phyloP scores from a whole-genome alignment of 768 basidiomycete species.

The Pleurotus eryngii region DNA sequence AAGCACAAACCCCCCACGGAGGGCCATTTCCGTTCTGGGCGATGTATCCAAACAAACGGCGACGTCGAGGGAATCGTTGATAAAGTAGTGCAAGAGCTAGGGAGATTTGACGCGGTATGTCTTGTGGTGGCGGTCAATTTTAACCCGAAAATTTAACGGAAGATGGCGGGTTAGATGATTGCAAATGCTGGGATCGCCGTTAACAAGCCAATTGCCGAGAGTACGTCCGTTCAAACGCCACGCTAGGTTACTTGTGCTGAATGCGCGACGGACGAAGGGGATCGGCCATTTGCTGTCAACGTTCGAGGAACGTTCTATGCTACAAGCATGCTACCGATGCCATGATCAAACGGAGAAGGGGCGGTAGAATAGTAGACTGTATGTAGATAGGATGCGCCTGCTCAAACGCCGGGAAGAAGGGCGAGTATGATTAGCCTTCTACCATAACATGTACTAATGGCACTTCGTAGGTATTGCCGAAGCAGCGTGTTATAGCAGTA shows the following conservation, averaged over 20 bases:
- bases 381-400: too few relatives aligned
- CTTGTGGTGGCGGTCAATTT: neutral
- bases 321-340: conserved; percentile 28
- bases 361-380: conserved; percentile 32
- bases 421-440: too few relatives aligned
- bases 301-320: conserved; percentile 28
- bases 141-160: neutral
- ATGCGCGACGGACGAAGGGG: conserved; percentile 21
- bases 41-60: conserved; percentile 7
- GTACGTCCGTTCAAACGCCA: conserved; percentile 10
- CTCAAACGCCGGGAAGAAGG: neutral
- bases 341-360: conserved; percentile 33
- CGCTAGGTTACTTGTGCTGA: neutral
- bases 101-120: conserved; percentile 28
- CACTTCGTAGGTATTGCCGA: conserved; percentile 4
- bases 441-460: too few relatives aligned
- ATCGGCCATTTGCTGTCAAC: conserved; percentile 24
- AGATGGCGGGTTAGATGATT: conserved; percentile 24
- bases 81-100: conserved; percentile 14
- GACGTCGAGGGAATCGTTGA: conserved; percentile 16
- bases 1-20: conserved; percentile 13
- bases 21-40: conserved; percentile 1
- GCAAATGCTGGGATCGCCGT: conserved; percentile 31
- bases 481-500: conserved; percentile 26
- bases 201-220: conserved; percentile 16